Evolutionary conservation across 2,329 filamentous ascomycete genomes (phyloP).

Genomic region (Lasiodiplodia gonubiensis): DNA sequence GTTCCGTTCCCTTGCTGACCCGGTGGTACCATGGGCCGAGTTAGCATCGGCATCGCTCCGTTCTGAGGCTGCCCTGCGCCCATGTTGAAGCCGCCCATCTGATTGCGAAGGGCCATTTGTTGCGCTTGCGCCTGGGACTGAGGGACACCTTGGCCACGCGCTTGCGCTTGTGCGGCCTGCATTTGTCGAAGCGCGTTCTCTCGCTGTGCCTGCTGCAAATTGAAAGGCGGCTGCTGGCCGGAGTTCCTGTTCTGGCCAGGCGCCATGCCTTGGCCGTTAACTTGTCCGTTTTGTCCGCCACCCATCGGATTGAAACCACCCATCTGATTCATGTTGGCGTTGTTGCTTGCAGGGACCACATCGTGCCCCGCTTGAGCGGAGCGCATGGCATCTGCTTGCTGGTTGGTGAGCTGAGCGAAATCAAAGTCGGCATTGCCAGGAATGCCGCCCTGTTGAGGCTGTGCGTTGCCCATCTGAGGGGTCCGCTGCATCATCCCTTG

Average conservation of each 20-base stretch:
- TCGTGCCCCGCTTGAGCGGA: constrained; percentile 65
- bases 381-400: constrained; percentile 67
- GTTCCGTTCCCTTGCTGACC: constrained; percentile 48
- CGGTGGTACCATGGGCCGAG: constrained; percentile 54
- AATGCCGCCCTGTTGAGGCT: constrained; percentile 37
- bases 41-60: constrained; percentile 56
- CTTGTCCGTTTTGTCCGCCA: constrained; percentile 17
- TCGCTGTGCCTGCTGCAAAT: constrained; percentile 46
- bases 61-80: constrained; percentile 48
- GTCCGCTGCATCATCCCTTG: constrained; percentile 28
- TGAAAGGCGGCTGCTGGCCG: constrained; percentile 21
- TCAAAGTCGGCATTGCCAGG: constrained; percentile 48
- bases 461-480: constrained; percentile 47
- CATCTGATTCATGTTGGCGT: constrained; percentile 48
- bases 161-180: constrained; percentile 48
- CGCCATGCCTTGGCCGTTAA: constrained; percentile 15
- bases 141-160: constrained; percentile 38
- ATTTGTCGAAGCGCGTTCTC: constrained; percentile 47
- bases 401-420: constrained; percentile 61
- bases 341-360: constrained; percentile 69
- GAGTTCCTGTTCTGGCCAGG: constrained; percentile 22
- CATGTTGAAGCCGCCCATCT: constrained; percentile 54
- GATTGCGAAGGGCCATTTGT: constrained; percentile 50
- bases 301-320: constrained; percentile 37
- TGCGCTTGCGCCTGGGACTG: constrained; percentile 34